Evolutionary conservation across 768 basidiomycete species (phyloP).

Genomic region (Russula lepida): DNA sequence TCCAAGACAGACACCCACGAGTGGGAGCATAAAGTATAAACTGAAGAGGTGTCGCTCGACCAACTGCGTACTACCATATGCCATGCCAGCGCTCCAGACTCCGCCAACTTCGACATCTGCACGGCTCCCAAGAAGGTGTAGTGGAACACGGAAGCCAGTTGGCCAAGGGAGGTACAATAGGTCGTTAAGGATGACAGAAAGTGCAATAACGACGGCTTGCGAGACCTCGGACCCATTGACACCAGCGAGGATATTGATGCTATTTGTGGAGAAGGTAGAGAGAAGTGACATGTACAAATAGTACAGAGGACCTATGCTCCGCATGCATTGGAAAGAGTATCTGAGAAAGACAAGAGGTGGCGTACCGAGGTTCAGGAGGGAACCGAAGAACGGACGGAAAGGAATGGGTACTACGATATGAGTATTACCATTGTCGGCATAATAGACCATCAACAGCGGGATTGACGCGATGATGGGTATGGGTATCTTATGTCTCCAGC

Average conservation of each 20-base stretch:
- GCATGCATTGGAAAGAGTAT: constrained; percentile 1
- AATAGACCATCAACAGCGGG: constrained; percentile 93
- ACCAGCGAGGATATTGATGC: constrained; percentile 97
- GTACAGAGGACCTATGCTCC: constrained; percentile 71
- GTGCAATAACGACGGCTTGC: constrained; percentile 86
- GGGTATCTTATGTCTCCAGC: constrained; percentile 96
- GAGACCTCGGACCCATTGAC: constrained; percentile 95
- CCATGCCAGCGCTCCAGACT: constrained; percentile 76
- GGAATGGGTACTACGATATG: constrained; percentile 89
- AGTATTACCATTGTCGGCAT: constrained; percentile 89
- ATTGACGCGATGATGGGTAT: constrained; percentile 95
- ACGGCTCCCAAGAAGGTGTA: constrained; percentile 58
- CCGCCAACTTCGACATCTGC: constrained; percentile 69
- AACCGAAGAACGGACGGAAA: constrained; percentile 61
- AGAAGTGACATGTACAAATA: constrained; percentile 95
- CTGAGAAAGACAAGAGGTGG: neutral
- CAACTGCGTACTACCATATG: constrained; percentile 76
- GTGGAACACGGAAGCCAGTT: constrained; percentile 59
- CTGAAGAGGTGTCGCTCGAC: constrained; percentile 94
- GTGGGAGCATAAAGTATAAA: constrained; percentile 92
- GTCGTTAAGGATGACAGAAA: constrained; percentile 89
- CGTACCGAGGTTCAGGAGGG: constrained; percentile 82
- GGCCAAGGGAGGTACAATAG: constrained; percentile 91
- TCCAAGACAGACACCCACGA: constrained; percentile 82
- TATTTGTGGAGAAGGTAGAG: constrained; percentile 95